phyloP scores from a whole-genome alignment of 306 rosid species.

The Potentilla sterilis region DNA sequence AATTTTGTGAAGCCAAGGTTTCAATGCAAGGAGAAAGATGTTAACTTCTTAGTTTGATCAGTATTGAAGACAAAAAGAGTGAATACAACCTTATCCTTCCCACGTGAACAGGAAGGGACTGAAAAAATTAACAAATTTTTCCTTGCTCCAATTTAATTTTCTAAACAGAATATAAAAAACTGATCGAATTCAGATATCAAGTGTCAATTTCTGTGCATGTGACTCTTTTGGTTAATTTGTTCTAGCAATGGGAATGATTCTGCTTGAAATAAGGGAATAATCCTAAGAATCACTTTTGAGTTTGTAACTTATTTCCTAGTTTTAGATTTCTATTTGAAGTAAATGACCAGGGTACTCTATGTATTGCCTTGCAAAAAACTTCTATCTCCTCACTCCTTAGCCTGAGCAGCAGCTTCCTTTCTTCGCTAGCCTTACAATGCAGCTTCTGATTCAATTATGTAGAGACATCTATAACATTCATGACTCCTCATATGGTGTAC shows the following conservation, averaged over 20 bases:
- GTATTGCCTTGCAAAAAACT: not conserved
- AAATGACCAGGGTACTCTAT: not conserved
- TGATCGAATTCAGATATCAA: not conserved
- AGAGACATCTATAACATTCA: not conserved
- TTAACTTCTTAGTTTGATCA: slow-evolving; percentile 10
- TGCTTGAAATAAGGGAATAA: not conserved
- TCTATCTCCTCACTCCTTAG: not conserved
- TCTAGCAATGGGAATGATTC: not conserved
- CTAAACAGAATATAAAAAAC: not conserved
- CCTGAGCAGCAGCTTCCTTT: not conserved
- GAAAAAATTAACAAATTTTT: not conserved
- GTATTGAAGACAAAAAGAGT: not conserved
- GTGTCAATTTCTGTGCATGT: not conserved
- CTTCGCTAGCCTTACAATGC: not conserved
- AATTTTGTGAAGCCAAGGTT: slow-evolving; percentile 21
- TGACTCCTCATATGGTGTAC: not conserved
- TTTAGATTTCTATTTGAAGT: not conserved
- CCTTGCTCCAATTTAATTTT: not conserved
- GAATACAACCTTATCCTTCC: not conserved
- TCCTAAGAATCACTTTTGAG: not conserved
- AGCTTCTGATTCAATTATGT: not conserved
- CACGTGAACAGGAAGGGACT: not conserved
- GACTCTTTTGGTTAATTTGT: not conserved
- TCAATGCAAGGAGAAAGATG: slow-evolving; percentile 9
- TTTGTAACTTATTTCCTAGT: not conserved